Evolutionary conservation across 208 protist species (phyloP).

Genomic region (Naegleria gruberi): DNA sequence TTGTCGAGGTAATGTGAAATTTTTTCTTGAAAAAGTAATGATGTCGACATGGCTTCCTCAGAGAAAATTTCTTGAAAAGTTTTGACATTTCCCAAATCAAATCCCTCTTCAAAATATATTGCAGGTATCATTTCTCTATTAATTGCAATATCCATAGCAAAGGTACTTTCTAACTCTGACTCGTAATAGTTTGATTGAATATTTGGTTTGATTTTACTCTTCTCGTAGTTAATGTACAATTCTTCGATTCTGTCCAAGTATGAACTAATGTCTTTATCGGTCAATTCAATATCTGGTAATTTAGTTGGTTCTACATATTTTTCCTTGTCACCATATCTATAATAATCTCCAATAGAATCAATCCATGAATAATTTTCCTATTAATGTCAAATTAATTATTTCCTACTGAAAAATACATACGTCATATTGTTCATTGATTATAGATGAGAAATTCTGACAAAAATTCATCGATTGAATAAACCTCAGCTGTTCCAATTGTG

Average conservation of each 20-base stretch:
- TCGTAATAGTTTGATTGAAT: neutral
- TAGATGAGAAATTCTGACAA: neutral
- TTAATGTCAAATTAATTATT: neutral
- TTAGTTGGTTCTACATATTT: neutral
- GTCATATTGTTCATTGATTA: neutral
- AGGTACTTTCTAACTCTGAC: neutral
- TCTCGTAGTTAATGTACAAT: neutral
- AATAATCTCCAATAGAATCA: neutral
- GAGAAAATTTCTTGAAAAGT: neutral
- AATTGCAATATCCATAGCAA: neutral
- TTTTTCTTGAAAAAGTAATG: slow-evolving; percentile 8
- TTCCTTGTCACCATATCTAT: neutral
- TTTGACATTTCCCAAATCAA: neutral
- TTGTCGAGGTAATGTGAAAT: neutral
- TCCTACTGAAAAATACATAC: too few species aligned
- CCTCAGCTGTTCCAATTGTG: neutral
- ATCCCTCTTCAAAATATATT: slow-evolving; percentile 2
- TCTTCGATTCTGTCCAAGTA: neutral
- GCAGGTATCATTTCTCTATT: neutral
- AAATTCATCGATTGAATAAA: neutral
- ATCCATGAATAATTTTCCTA: neutral
- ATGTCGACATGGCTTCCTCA: neutral
- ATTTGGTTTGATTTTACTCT: neutral
- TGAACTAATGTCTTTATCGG: neutral
- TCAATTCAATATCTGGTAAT: neutral